A percentile compares a stretch with the other conserved stretches of the same genome.
Evolutionary conservation across 1,139 yeast species (phyloP).

Genomic region (Saccharomycopsis hybrid): DNA sequence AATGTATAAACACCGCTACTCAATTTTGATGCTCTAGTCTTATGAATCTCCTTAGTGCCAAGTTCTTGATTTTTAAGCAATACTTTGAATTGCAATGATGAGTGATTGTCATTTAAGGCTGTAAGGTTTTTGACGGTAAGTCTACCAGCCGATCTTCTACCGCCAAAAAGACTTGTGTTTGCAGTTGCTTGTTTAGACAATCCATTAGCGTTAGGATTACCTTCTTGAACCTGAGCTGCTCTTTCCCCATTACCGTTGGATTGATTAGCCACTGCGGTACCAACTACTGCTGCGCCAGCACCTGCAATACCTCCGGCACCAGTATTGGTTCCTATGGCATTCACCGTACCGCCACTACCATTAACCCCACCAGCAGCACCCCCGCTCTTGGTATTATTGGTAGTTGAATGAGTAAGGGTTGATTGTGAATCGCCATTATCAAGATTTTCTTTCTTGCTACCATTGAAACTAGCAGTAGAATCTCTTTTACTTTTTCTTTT

Average conservation of each 20-base stretch:
- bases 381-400: constrained; percentile 1
- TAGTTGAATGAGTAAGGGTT: not conserved
- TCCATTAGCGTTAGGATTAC: too few relatives aligned
- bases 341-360: not conserved
- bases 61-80: constrained; percentile 42
- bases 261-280: not conserved
- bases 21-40: constrained; percentile 55
- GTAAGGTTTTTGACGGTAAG: constrained; percentile 25
- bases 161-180: constrained; percentile 4
- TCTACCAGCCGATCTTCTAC: constrained; percentile 18
- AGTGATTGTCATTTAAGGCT: constrained; percentile 30
- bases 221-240: not conserved
- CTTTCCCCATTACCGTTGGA: not conserved
- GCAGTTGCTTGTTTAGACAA: not conserved
- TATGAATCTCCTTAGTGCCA: constrained; percentile 53
- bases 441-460: not conserved
- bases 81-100: constrained; percentile 44
- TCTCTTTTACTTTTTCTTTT: constrained; percentile 16
- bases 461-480: not conserved
- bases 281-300: not conserved
- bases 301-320: not conserved
- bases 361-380: constrained; percentile 4
- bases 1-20: constrained; percentile 44
- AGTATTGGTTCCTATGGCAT: not conserved
- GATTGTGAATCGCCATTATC: constrained; percentile 4